Base-by-base conservation (phyloP, 495 filamentous ascomycete genomes). In the Glonium stellatum region DNA sequence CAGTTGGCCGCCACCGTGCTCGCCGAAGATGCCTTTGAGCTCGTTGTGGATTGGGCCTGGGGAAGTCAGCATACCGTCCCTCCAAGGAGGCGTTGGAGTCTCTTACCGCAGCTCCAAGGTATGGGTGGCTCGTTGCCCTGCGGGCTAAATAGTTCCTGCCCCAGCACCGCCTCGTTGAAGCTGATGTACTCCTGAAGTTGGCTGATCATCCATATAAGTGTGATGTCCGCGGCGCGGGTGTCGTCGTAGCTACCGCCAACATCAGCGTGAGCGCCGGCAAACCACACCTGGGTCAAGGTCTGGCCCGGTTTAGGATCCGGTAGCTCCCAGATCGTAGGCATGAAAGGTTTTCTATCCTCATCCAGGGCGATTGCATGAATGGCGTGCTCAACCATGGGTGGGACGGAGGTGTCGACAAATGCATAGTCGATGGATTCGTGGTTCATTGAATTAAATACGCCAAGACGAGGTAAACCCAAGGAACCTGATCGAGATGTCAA, bases 261-360 rank as follows among this genome's bases (percentile, higher is more conserved):
- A 23, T 54, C 36, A n/a, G 22, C 1, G 57, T 59, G 57, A 2
- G 23, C 41, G 11, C 57, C 57, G 12, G 46, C 42, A 37, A 59
- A 59, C 57, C 46, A 59, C 10, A 54, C 47, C 42, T 59, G 57
- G 18, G 9, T 31, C 9, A 59, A 46, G 10, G 47, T 50, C 19
- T 21, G 18, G 11, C 23, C 23, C 1, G 18, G 19, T 21, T 21
- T 4, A 12, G 47, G 47, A 4, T 50, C 3, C 19, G 46, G 49
- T 25, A 51, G 48, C 37, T 69, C 66, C 67, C 67, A 70, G 12
- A 70, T 13, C 13, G 66, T 55, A 1, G 67, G 67, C 23, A 52
- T 39, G 53, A 42, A 70, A 3, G 55, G 53, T 18, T 15, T 49
- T 12, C 54, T 31, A 21, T 62, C n/a, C 55, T 55, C 50, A 25